Base-by-base conservation (phyloP, 78 protist species). In the Dictyostelium intermedium region DNA sequence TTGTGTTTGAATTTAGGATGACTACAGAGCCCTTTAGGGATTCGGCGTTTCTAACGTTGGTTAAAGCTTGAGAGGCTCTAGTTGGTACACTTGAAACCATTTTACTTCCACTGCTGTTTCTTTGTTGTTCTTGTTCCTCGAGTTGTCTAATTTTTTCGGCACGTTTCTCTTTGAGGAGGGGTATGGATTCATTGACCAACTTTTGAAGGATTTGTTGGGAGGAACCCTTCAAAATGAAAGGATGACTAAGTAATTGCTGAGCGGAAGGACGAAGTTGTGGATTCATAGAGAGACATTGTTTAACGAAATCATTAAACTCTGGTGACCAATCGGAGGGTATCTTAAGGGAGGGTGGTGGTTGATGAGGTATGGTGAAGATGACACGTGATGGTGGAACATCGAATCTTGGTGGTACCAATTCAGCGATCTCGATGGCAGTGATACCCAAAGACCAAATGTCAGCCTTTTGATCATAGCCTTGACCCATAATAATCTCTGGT, bases 401-500 rank as follows among this genome's bases (percentile, higher is more conserved):
- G 60, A 84, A 92, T 18, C 91, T 45, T 25, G 96, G 96, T 43
- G 96, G 96, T 2, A 84, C 80, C 25, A 77, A 35, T 56, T 92
- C 96, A 0, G 96, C 96, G 53, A 92, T 92, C 56, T 92, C 96
- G 32, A 92, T 80, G 3, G 96, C 96, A 14, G 91, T 85, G 60
- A 92, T 92, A 74, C 96, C 96, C 25, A 84, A 72, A n/a, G 96
- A 84, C 96, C 96, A 92, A 25, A 92, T 84, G 32, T 92, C 96
- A 4, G 91, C 96, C 61, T 92, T 92, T 32, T 92, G 84, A 70
- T 92, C 96, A 16, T 92, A 92, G 18, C 96, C 91, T 56, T 92
- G 92, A 27, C 92, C 96, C 91, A 85, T 85, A 32, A 92, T 92
- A 35, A 92, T 85, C 77, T 98, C 99, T 2, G 99, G 99, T 16